These are phyloP conservation scores for Cytidiella melzeri DNA, from an alignment of 768 basidiomycete species.

Conservation along the genomic window DNA sequence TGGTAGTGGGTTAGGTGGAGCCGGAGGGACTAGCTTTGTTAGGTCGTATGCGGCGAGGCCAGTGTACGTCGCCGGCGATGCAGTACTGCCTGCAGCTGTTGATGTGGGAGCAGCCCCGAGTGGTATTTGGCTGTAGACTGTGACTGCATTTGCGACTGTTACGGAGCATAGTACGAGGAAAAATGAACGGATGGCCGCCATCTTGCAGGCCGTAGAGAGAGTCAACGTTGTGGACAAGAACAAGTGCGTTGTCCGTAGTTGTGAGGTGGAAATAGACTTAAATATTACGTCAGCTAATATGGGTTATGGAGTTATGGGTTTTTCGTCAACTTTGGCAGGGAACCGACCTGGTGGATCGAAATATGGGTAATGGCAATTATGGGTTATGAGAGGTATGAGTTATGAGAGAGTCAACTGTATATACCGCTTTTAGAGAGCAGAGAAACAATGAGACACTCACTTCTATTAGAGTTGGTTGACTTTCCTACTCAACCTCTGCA, in stretches of 20 bases:
- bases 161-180: conserved; percentile 6
- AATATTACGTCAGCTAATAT: neutral
- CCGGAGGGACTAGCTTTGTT: conserved; percentile 3
- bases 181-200: conserved; percentile 11
- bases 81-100: conserved; percentile 19
- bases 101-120: conserved; percentile 6
- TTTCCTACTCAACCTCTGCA: no score
- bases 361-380: no score
- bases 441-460: no score
- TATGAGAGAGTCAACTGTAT: no score
- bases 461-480: no score
- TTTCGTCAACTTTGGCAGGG: no score
- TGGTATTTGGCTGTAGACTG: conserved; percentile 24
- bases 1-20: conserved; percentile 19
- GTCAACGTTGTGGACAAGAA: neutral
- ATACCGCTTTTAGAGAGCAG: no score
- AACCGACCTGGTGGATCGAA: no score
- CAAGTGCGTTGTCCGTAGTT: neutral
- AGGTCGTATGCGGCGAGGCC: conserved; percentile 29
- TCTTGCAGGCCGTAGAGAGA: neutral
- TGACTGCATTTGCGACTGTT: conserved; percentile 14
- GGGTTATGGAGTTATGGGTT: no score
- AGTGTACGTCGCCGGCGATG: conserved; percentile 23
- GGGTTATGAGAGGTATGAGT: no score
- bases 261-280: neutral